These are phyloP conservation scores for Gossypium davidsonii DNA, from an alignment of 441 rosid genomes.

Conservation along the genomic window DNA sequence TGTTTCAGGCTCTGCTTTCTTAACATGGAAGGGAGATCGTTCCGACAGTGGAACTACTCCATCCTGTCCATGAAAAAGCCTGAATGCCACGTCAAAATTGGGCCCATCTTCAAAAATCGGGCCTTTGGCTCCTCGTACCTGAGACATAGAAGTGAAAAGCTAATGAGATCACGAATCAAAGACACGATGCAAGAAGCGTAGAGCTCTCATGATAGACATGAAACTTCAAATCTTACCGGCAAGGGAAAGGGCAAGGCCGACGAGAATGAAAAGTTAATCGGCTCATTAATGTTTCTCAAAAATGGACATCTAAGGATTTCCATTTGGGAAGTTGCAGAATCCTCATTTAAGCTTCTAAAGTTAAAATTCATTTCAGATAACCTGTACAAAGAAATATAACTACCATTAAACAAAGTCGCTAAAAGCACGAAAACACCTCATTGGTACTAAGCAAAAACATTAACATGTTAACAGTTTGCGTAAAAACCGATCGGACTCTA, in stretches of 20 bases:
- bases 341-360: constrained; percentile 36
- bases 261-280: constrained; percentile 55
- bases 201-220: neutral
- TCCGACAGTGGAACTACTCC: constrained; percentile 70
- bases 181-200: neutral
- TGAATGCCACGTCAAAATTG: constrained; percentile 62
- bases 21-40: constrained; percentile 26
- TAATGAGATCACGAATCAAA: neutral
- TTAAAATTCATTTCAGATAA: constrained; percentile 35
- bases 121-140: constrained; percentile 56
- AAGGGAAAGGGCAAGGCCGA: constrained; percentile 46
- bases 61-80: constrained; percentile 66
- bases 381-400: constrained; percentile 23
- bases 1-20: constrained; percentile 25
- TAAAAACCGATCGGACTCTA: neutral
- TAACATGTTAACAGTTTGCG: constrained; percentile 6
- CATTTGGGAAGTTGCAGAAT: constrained; percentile 31
- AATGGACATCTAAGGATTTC: constrained; percentile 59
- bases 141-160: constrained; percentile 11
- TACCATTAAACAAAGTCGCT: neutral
- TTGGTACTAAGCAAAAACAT: neutral
- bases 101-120: constrained; percentile 81
- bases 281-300: constrained; percentile 73
- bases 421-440: neutral
- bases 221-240: constrained; percentile 37